Evolutionary conservation across 495 filamentous ascomycete genomes (phyloP).

Genomic region (Podospora tetraspora): DNA sequence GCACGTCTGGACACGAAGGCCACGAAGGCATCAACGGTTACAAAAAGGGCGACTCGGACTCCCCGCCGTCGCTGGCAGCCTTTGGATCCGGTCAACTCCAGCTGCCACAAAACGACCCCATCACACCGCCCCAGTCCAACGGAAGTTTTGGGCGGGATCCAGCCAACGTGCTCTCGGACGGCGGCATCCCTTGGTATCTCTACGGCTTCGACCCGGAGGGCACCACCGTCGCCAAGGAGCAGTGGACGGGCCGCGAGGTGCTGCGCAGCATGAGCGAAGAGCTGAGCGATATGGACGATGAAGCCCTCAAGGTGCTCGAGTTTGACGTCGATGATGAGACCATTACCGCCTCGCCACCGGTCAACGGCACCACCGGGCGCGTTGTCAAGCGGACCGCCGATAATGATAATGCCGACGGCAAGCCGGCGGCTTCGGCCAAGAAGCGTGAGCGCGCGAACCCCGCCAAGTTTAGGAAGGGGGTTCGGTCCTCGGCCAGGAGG

Average conservation of each 20-base stretch:
- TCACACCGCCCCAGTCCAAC: slow-evolving; percentile 46
- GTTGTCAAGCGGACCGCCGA: background rate
- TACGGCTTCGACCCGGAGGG: slow-evolving; percentile 72
- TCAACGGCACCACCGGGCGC: background rate
- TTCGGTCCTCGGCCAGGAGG: slow-evolving; percentile 22
- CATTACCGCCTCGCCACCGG: slow-evolving; percentile 37
- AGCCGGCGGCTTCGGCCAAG: slow-evolving; percentile 12
- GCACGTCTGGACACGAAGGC: slow-evolving; percentile 21
- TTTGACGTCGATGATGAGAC: slow-evolving; percentile 41
- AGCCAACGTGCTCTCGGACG: slow-evolving; percentile 55
- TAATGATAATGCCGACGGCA: background rate
- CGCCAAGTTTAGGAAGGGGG: slow-evolving; percentile 27
- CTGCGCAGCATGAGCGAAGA: slow-evolving; percentile 78
- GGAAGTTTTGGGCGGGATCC: slow-evolving; percentile 38
- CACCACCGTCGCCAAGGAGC: slow-evolving; percentile 62
- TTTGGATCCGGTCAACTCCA: slow-evolving; percentile 5
- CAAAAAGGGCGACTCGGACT: slow-evolving; percentile 29
- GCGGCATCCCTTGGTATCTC: slow-evolving; percentile 86
- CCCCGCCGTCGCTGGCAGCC: slow-evolving; percentile 31
- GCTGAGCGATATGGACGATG: slow-evolving; percentile 82
- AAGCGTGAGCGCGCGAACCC: slow-evolving; percentile 24
- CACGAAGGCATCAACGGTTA: slow-evolving; percentile 25
- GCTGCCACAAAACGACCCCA: slow-evolving; percentile 24
- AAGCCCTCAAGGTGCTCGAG: slow-evolving; percentile 62
- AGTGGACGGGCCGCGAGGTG: slow-evolving; percentile 70